Percentiles rank a stretch among this genome's conserved stretches.
Evolutionary conservation across 495 filamentous ascomycete genomes (phyloP).

Genomic region (Talaromyces trachyspermus): DNA sequence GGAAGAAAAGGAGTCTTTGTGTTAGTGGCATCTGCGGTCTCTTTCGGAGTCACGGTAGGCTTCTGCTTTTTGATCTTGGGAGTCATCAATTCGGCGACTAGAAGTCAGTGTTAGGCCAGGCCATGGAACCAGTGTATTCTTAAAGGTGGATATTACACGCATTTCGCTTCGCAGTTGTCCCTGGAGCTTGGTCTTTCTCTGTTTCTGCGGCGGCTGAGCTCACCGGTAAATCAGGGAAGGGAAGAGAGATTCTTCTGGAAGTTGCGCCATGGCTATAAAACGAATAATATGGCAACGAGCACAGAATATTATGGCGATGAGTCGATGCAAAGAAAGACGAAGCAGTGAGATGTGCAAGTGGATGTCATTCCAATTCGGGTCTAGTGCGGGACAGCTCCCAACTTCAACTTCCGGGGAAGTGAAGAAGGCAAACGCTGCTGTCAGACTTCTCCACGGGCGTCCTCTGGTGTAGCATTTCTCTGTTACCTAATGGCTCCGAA

Average conservation of each 20-base stretch:
- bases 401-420: not conserved
- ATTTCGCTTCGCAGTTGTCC: constrained; percentile 31
- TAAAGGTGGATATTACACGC: constrained; percentile 25
- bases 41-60: constrained; percentile 16
- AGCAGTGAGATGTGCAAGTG: too few species aligned
- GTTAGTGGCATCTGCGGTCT: constrained; percentile 21
- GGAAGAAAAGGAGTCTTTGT: constrained; percentile 20
- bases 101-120: not conserved
- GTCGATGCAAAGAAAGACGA: too few species aligned
- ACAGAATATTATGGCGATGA: too few species aligned
- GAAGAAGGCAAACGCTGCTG: not conserved
- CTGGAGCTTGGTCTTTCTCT: constrained; percentile 2
- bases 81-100: constrained; percentile 65
- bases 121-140: not conserved
- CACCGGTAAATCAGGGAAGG: too few species aligned
- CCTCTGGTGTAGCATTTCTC: not conserved
- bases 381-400: constrained; percentile 27
- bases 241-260: too few species aligned
- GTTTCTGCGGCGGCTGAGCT: too few species aligned
- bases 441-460: constrained; percentile 19
- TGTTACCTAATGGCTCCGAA: constrained; percentile 32
- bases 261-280: too few species aligned
- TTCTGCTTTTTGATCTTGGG: constrained; percentile 46
- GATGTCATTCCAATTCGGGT: constrained; percentile 17
- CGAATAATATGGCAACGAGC: too few species aligned